phyloP scores from a whole-genome alignment of 768 basidiomycete genomes.

The Leccinum barrowsii region DNA sequence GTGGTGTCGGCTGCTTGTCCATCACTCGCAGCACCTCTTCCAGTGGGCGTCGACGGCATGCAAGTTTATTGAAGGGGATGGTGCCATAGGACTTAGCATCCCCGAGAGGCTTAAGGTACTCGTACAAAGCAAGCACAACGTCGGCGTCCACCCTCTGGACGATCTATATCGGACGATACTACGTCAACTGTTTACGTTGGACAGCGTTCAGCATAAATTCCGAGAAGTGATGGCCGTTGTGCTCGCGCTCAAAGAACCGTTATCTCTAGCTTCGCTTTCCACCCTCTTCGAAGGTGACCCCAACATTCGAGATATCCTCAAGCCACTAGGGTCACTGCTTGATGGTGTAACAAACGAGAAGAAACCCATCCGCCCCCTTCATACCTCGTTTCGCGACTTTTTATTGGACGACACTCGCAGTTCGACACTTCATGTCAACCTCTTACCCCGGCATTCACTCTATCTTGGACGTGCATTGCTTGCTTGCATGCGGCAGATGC shows the following conservation, averaged over 20 bases:
- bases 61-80: conserved; percentile 22
- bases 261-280: conserved; percentile 14
- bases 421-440: conserved; percentile 16
- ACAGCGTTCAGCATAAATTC: conserved; percentile 7
- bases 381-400: conserved; percentile 37
- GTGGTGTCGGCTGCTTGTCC: conserved; percentile 21
- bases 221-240: conserved; percentile 21
- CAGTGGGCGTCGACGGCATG: conserved; percentile 34
- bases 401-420: conserved; percentile 23
- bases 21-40: conserved; percentile 30
- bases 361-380: conserved; percentile 28
- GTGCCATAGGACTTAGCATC: conserved; percentile 9
- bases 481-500: conserved; percentile 27
- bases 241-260: conserved; percentile 17
- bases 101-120: conserved; percentile 15
- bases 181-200: conserved; percentile 10
- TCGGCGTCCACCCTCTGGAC: conserved; percentile 12
- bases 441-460: conserved; percentile 12
- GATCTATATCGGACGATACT: conserved; percentile 21
- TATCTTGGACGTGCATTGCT: conserved; percentile 28
- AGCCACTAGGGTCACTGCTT: conserved; percentile 21
- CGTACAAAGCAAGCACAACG: background rate
- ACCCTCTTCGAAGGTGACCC: conserved; percentile 9
- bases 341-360: conserved; percentile 13
- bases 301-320: conserved; percentile 15